A percentile compares a stretch with the other conserved stretches of the same genome.
These are phyloP conservation scores for Sporisorium reilianum DNA, from an alignment of 1,284 basidiomycete species.

Conservation along the genomic window DNA sequence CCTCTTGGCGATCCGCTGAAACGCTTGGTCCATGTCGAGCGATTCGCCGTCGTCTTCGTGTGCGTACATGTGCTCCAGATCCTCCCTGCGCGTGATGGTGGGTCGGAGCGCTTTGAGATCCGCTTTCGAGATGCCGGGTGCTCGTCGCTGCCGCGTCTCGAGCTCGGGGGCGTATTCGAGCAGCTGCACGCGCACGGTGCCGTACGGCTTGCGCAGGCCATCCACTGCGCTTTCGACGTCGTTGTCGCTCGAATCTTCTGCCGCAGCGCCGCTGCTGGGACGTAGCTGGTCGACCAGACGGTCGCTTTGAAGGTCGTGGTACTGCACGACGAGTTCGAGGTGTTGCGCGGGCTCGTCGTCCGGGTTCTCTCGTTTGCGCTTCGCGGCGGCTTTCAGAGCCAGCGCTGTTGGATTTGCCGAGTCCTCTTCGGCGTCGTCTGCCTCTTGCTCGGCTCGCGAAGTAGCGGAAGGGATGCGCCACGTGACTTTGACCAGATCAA, in stretches of 20 bases:
- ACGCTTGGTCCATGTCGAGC: constrained; percentile 45
- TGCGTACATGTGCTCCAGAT: constrained; percentile 39
- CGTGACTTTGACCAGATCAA: constrained; percentile 46
- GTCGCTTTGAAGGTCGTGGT: constrained; percentile 48
- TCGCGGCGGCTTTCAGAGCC: constrained; percentile 19
- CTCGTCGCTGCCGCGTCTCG: constrained; percentile 34
- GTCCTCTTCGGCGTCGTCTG: constrained; percentile 9
- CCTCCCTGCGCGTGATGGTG: constrained; percentile 17
- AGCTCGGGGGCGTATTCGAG: constrained; percentile 41
- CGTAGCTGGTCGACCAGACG: constrained; percentile 40
- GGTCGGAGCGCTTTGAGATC: constrained; percentile 37
- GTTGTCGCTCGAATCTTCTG: background rate
- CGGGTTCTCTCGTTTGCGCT: constrained; percentile 26
- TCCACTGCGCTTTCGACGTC: constrained; percentile 12
- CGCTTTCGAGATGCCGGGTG: constrained; percentile 30
- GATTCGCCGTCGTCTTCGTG: constrained; percentile 42
- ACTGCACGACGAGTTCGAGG: constrained; percentile 42
- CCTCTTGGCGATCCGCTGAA: constrained; percentile 17
- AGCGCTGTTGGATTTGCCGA: constrained; percentile 18
- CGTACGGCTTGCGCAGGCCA: constrained; percentile 29
- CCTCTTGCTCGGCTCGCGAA: background rate
- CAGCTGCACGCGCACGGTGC: constrained; percentile 35
- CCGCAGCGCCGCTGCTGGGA: constrained; percentile 16
- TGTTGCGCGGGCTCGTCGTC: constrained; percentile 25
- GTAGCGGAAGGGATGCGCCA: constrained; percentile 41